Evolutionary conservation across 192 early-diverging fungal genomes (phyloP), one percentile per base, ranked within the genome.

Genomic region (Phycomyces blakesleeanus): DNA sequence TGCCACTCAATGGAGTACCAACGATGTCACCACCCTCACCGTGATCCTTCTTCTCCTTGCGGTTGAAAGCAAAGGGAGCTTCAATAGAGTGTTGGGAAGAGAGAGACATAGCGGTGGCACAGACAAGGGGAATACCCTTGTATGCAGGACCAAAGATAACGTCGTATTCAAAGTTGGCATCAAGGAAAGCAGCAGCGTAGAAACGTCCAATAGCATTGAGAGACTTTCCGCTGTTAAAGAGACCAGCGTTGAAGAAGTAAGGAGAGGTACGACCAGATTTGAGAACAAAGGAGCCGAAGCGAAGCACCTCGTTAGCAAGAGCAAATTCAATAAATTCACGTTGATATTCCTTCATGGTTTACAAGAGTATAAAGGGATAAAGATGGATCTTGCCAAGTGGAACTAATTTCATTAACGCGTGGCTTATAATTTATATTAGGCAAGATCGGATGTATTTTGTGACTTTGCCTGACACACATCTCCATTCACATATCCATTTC

Each of bases 11-110:
- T 42, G 87, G 71, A 0, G 94, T 79, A 11, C 97, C 97, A 14
- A 99, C 95, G 67, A 97, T 97, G 60, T 74, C 86, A 40, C 97
- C 97, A 29, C 97, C 97, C 72, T 99, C 97, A 51, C 95, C 97
- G 69, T 99, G 97, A 73, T 99, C 94, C 81, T 99, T 99, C 78
- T 87, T 89, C 72, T 99, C 97, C 78, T 99, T 99, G 69, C 97
- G 85, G 83, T 99, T 98, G 79, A 99, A 99, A 49, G 85, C 78
- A 72, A 91, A 99, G 11, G 94, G 91, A 12, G 87, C 87, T 44
- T 89, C 78, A 26, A 75, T 70, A 21, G 76, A 61, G 42, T 89
- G 78, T 18, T 59, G 77, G 29, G 68, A 74, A 15, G 85, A 81
- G 56, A 99, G 78, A 5, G 91, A 83, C 38, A 98, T 85, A 34